Percentiles rank a stretch among this genome's conserved stretches.
Conservation (phyloP, 2,329 filamentous ascomycete genomes). For the Chaetomium sp. region DNA sequence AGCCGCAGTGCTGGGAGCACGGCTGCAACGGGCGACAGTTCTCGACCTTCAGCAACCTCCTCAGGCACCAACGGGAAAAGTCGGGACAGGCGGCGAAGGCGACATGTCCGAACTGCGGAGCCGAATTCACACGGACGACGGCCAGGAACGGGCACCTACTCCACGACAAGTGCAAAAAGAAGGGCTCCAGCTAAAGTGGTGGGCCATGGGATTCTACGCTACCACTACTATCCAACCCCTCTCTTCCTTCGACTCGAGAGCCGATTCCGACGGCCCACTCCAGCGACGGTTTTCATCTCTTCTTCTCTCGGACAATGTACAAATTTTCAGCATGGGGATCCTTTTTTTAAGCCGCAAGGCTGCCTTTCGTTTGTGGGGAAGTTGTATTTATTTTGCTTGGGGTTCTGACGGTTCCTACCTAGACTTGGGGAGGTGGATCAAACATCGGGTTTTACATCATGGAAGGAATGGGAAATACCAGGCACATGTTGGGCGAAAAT, state of each 20-base stretch:
- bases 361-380: slow-evolving; percentile 8
- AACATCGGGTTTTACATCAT: slow-evolving; percentile 8
- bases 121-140: slow-evolving; percentile 86
- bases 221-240: background rate
- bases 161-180: slow-evolving; percentile 91
- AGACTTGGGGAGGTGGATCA: slow-evolving; percentile 8
- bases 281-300: background rate
- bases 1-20: slow-evolving; percentile 96
- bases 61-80: slow-evolving; percentile 92
- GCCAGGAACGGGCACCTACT: slow-evolving; percentile 83
- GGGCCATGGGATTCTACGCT: background rate
- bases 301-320: slow-evolving; percentile 4
- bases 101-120: slow-evolving; percentile 85
- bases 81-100: slow-evolving; percentile 88
- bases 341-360: slow-evolving; percentile 5
- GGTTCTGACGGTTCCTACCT: slow-evolving; percentile 4
- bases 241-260: background rate
- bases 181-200: slow-evolving; percentile 43
- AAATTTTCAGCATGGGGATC: slow-evolving; percentile 5
- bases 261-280: background rate
- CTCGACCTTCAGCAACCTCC: slow-evolving; percentile 91
- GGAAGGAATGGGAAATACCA: slow-evolving; percentile 21
- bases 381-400: slow-evolving; percentile 18
- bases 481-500: slow-evolving; percentile 12
- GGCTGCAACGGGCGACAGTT: slow-evolving; percentile 95